These are phyloP conservation scores for Penicillium turbatum DNA, from an alignment of 495 filamentous ascomycete species.

Conservation along the genomic window DNA sequence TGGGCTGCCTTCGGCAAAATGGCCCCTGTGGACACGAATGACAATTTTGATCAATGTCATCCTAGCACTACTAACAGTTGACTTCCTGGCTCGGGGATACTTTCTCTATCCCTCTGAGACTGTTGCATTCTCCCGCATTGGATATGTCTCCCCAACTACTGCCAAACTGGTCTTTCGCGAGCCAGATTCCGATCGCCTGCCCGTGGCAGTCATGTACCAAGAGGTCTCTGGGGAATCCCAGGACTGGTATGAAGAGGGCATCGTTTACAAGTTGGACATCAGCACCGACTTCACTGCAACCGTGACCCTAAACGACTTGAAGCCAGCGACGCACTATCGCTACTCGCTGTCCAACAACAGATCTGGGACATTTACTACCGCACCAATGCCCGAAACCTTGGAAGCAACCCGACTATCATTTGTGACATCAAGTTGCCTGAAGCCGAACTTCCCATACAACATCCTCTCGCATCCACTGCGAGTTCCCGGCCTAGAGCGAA, in stretches of 20 bases:
- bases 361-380: slow-evolving; percentile 70
- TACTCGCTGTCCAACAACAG: slow-evolving; percentile 81
- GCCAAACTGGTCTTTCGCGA: slow-evolving; percentile 83
- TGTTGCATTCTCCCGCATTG: slow-evolving; percentile 76
- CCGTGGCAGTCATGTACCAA: slow-evolving; percentile 64
- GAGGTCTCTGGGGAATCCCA: slow-evolving; percentile 22
- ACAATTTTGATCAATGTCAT: slow-evolving; percentile 68
- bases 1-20: slow-evolving; percentile 65
- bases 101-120: slow-evolving; percentile 65
- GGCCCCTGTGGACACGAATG: slow-evolving; percentile 50
- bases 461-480: slow-evolving; percentile 74
- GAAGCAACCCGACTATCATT: slow-evolving; percentile 74
- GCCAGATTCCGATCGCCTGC: slow-evolving; percentile 68
- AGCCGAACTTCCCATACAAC: slow-evolving; percentile 83
- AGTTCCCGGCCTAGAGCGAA: slow-evolving; percentile 70
- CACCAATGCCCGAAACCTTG: slow-evolving; percentile 58
- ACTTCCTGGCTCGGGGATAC: slow-evolving; percentile 67
- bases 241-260: slow-evolving; percentile 63
- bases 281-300: slow-evolving; percentile 77
- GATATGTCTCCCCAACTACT: slow-evolving; percentile 75
- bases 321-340: slow-evolving; percentile 65
- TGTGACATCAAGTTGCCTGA: slow-evolving; percentile 85
- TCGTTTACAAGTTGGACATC: slow-evolving; percentile 59
- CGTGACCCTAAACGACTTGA: slow-evolving; percentile 52
- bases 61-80: slow-evolving; percentile 61